phyloP scores from a whole-genome alignment of 1,284 basidiomycete species.

The Retiboletus fuscus region DNA sequence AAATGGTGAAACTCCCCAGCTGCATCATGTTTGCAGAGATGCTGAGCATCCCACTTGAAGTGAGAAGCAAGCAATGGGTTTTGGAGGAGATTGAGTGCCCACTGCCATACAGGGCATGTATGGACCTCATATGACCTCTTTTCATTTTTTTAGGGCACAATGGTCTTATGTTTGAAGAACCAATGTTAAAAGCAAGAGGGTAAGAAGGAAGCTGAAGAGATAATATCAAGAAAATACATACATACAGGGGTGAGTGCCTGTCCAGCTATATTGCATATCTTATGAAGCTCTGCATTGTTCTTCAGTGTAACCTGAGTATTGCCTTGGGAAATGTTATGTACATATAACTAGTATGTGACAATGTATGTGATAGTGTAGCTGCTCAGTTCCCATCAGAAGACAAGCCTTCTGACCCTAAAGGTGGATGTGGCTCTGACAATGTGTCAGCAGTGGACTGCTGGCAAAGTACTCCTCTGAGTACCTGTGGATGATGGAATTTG shows the following conservation, averaged over 20 bases:
- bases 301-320: neutral
- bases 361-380: no score
- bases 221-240: no score
- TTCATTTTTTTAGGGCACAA: neutral
- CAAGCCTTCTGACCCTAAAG: no score
- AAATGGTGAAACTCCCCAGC: neutral
- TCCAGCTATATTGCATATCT: neutral
- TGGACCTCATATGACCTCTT: constrained; percentile 6
- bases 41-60: constrained; percentile 45
- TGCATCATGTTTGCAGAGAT: constrained; percentile 39
- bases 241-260: neutral
- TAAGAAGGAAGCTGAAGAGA: no score
- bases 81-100: constrained; percentile 20
- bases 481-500: no score
- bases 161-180: constrained; percentile 5
- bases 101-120: constrained; percentile 15
- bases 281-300: constrained; percentile 1
- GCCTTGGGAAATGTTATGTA: neutral
- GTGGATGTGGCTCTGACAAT: no score
- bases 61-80: constrained; percentile 28
- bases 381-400: no score
- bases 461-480: no score
- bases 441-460: no score
- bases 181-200: no score
- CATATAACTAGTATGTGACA: no score